Evolutionary conservation across 2,329 filamentous ascomycete species (phyloP).

Genomic region (Fusarium begoniae): DNA sequence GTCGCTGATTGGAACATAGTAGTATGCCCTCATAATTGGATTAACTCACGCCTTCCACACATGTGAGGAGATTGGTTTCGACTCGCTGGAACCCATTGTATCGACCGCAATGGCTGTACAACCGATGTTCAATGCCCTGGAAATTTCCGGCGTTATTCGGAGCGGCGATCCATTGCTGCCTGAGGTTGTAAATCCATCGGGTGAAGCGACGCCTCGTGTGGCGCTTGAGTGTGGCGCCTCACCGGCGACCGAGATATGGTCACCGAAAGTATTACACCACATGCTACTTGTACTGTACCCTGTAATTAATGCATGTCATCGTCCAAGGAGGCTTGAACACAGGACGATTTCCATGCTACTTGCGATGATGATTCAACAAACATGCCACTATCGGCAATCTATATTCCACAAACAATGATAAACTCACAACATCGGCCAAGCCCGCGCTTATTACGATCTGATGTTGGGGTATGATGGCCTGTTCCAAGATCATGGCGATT

Average conservation of each 20-base stretch:
- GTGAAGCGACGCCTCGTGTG: conserved; percentile 25
- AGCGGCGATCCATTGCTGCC: conserved; percentile 42
- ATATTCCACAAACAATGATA: neutral
- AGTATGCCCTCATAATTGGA: neutral
- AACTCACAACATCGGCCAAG: neutral
- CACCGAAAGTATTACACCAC: too few species aligned
- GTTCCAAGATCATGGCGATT: neutral
- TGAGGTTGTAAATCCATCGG: conserved; percentile 39
- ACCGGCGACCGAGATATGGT: neutral
- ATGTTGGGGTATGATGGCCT: conserved; percentile 16
- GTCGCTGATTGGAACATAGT: conserved; percentile 12
- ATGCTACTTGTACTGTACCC: neutral
- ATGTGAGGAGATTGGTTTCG: conserved; percentile 58
- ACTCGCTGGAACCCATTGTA: conserved; percentile 66
- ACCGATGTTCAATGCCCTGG: conserved; percentile 43
- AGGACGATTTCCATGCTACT: conserved; percentile 6
- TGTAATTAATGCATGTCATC: neutral
- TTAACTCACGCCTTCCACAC: conserved; percentile 65
- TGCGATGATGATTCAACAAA: conserved; percentile 1
- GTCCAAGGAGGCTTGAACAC: neutral
- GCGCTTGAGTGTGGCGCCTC: conserved; percentile 26
- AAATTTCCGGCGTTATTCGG: conserved; percentile 50
- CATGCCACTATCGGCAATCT: conserved; percentile 19
- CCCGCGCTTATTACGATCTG: conserved; percentile 12
- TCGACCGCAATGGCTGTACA: conserved; percentile 50